Evolutionary conservation across 306 rosid genomes (phyloP), one percentile per base, ranked within the genome.

Genomic region (Alnus glutinosa): DNA sequence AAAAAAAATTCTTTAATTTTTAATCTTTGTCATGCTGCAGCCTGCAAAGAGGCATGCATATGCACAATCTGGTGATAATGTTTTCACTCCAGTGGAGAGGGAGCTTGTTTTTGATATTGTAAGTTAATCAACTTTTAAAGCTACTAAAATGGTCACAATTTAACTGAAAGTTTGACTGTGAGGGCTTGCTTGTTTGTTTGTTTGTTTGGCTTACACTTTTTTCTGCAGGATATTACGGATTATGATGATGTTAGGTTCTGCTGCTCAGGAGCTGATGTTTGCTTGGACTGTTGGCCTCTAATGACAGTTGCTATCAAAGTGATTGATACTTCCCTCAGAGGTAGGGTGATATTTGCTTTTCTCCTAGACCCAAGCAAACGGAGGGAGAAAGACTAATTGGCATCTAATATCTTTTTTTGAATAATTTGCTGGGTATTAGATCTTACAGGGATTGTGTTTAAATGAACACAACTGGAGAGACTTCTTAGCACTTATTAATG

Each of bases 241-340:
- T 95, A 95, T 18, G 97, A 95, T 87, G 98, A 95, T 82, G 90
- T 89, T 55, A 90, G 98, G 75, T 95, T 90, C 88, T 95, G 99
- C 88, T 95, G 99, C 83, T 84, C 96, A 2, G 98, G 99, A 74
- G 99, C 99, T 83, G 98, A 93, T 54, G 92, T 93, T 78, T 95
- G 98, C 87, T 83, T 93, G 88, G 79, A 89, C 59, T 95, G 99
- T 85, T 95, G 99, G 99, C 98, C 97, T 2, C 84, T 95, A 70
- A 95, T 95, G 99, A 95, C 98, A 34, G 80, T 89, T 83, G 93
- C 94, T 70, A 87, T 93, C 87, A 93, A 95, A 90, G 97, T 95
- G 81, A 86, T 93, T 13, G 91, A 93, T 86, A 61, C 91, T 71
- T 66, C 94, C 78, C 92, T 93, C 63, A 85, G 97, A 93, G 98